Evolutionary conservation across 2,329 filamentous ascomycete species (phyloP).

Genomic region (Drechslerella coelobrocha): DNA sequence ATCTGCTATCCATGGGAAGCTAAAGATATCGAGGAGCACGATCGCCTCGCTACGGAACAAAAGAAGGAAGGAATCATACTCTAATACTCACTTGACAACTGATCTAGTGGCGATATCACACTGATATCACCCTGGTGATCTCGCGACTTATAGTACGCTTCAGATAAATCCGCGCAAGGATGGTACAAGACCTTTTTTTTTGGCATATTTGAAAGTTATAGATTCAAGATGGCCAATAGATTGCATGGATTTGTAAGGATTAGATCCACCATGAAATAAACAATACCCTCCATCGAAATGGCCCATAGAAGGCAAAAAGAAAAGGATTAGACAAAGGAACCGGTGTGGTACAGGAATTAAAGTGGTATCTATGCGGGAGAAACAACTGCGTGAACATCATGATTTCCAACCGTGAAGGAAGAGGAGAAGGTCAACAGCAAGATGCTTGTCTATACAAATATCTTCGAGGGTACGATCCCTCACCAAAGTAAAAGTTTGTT

Average conservation of each 20-base stretch:
- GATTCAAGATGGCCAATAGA: no score
- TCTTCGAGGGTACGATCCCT: neutral
- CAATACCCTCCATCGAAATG: constrained; percentile 13
- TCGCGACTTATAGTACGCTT: no score
- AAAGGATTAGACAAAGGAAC: neutral
- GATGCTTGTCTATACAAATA: no score
- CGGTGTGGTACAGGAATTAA: neutral
- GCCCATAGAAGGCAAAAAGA: neutral
- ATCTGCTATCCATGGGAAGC: constrained; percentile 99
- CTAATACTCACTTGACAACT: neutral
- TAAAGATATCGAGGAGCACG: constrained; percentile 90
- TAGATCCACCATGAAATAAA: constrained; percentile 4
- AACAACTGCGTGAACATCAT: neutral
- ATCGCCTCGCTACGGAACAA: constrained; percentile 68
- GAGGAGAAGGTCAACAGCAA: neutral
- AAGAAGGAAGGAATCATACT: constrained; percentile 16
- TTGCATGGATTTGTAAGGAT: neutral
- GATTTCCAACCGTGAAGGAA: neutral
- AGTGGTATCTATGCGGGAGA: neutral
- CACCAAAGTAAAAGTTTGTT: no score
- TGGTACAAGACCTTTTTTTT: no score
- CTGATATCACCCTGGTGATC: no score
- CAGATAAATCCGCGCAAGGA: no score
- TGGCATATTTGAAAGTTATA: no score
- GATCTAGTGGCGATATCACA: no score